Evolutionary conservation across 192 early-diverging fungal genomes (phyloP).

Genomic region (Haplosporangium gracile): DNA sequence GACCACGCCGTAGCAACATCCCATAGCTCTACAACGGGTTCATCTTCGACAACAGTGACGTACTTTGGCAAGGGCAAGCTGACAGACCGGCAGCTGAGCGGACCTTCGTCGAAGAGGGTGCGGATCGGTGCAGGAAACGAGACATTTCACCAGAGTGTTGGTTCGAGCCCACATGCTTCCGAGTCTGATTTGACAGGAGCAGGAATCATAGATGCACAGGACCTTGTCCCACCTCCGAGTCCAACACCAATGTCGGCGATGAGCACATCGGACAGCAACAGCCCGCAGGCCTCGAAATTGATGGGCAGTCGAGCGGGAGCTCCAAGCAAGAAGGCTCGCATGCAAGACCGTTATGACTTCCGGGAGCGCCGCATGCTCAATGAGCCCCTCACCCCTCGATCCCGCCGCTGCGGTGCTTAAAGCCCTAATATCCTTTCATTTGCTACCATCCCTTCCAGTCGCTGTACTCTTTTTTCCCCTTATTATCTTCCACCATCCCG

Average conservation of each 20-base stretch:
- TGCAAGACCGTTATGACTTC: constrained; percentile 40
- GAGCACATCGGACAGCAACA: neutral
- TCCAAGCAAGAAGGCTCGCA: constrained; percentile 11
- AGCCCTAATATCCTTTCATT: neutral
- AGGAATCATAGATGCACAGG: neutral
- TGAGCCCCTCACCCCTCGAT: constrained; percentile 21
- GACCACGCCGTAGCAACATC: neutral
- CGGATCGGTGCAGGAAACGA: neutral
- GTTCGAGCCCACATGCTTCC: neutral
- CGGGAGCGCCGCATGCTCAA: constrained; percentile 40
- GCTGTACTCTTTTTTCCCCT: constrained; percentile 7
- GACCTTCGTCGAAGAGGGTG: constrained; percentile 23
- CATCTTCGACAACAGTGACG: neutral
- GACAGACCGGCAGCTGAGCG: constrained; percentile 39
- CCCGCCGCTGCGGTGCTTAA: constrained; percentile 29
- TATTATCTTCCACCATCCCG: neutral
- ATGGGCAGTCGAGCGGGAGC: neutral
- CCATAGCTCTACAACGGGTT: neutral
- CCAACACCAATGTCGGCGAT: neutral
- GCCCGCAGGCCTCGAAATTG: neutral
- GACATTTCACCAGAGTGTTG: neutral
- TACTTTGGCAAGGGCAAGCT: constrained; percentile 47
- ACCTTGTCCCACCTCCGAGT: neutral
- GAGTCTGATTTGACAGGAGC: neutral
- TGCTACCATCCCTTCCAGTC: neutral